Conservation (phyloP, 345 rosid genomes). For the Eucalyptus tenuipes region DNA sequence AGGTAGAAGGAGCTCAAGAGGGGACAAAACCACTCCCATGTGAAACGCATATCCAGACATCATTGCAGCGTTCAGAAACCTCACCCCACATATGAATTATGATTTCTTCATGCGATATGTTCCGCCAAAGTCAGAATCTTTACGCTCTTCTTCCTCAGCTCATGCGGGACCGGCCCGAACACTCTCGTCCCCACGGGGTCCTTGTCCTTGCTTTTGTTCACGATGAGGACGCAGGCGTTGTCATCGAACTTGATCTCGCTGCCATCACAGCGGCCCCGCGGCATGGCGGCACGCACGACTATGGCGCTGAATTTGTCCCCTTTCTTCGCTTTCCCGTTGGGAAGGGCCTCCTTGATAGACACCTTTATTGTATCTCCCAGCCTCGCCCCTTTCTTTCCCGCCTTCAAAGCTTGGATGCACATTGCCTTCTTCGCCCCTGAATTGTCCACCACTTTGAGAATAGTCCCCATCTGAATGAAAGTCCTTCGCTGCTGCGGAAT, state of each 20-base stretch:
- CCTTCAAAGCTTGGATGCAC: conserved; percentile 78
- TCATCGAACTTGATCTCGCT: conserved; percentile 87
- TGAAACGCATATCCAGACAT: background rate
- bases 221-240: conserved; percentile 75
- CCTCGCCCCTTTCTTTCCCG: conserved; percentile 61
- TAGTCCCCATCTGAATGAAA: conserved; percentile 85
- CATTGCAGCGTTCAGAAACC: background rate
- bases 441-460: conserved; percentile 81
- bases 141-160: conserved; percentile 82
- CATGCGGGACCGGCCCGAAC: conserved; percentile 87
- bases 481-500: conserved; percentile 46
- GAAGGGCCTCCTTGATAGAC: conserved; percentile 85
- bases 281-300: conserved; percentile 89
- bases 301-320: conserved; percentile 75
- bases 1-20: background rate
- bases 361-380: conserved; percentile 78
- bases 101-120: conserved; percentile 57
- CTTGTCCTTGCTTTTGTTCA: conserved; percentile 30
- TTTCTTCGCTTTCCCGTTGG: conserved; percentile 92
- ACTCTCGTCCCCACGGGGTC: conserved; percentile 80
- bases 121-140: conserved; percentile 76
- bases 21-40: background rate
- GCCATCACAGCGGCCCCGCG: conserved; percentile 77
- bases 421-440: conserved; percentile 83
- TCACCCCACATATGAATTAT: background rate